Conservation (phyloP, 352 stramenopile genomes). For the Phytophthora tentaculata region DNA sequence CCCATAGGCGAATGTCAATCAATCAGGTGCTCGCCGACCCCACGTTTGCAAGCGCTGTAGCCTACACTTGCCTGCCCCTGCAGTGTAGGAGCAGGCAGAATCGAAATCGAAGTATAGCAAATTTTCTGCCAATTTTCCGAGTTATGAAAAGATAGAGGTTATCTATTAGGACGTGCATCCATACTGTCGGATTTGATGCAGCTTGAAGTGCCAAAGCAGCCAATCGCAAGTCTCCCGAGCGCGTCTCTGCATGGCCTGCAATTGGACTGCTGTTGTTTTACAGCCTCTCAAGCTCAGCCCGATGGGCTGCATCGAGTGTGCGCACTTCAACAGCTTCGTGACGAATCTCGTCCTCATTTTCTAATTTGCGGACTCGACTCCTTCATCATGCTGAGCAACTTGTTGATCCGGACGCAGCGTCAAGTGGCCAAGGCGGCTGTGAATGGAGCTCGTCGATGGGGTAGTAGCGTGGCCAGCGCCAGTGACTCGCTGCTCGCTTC, state of each 20-base stretch:
- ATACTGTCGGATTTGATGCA: slow-evolving; percentile 24
- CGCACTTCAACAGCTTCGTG: neutral
- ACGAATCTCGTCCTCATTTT: slow-evolving; percentile 13
- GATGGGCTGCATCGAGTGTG: neutral
- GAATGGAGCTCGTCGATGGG: slow-evolving; percentile 17
- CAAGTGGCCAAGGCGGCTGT: slow-evolving; percentile 8
- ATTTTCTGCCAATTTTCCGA: no score
- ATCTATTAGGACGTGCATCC: no score
- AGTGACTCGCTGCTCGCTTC: neutral
- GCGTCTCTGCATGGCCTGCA: slow-evolving; percentile 24
- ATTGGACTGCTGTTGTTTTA: slow-evolving; percentile 3
- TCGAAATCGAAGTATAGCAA: no score
- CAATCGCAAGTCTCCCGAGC: slow-evolving; percentile 22
- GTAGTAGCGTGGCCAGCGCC: slow-evolving; percentile 13
- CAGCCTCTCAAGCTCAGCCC: slow-evolving; percentile 18
- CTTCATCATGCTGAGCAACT: slow-evolving; percentile 20
- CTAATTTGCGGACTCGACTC: slow-evolving; percentile 4
- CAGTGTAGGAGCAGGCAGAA: no score
- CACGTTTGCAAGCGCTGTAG: neutral
- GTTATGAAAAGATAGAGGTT: no score
- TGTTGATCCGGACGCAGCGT: slow-evolving; percentile 18
- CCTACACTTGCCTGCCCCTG: no score
- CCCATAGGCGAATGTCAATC: slow-evolving; percentile 5
- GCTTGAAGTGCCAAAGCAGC: slow-evolving; percentile 16
- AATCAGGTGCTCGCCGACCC: slow-evolving; percentile 18